phyloP scores from a whole-genome alignment of 352 stramenopile genomes.

The Globisporangium okanoganense region DNA sequence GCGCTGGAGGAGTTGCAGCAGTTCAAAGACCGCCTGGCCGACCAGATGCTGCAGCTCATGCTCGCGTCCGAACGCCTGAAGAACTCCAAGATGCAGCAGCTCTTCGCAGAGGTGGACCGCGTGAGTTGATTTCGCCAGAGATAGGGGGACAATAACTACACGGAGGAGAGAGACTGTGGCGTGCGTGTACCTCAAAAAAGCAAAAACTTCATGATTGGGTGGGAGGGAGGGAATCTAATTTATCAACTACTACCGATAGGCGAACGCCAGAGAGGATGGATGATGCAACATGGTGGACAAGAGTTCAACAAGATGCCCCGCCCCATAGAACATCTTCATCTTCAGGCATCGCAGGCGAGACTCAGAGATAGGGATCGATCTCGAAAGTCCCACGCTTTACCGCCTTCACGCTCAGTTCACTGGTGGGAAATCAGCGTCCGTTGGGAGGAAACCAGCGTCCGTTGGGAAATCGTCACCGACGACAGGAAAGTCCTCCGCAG shows the following conservation, averaged over 20 bases:
- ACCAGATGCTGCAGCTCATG: conserved; percentile 80
- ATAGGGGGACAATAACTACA: neutral
- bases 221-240: conserved; percentile 26
- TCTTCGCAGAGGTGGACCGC: conserved; percentile 63
- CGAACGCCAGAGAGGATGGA: neutral
- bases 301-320: conserved; percentile 3
- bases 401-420: conserved; percentile 29
- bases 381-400: conserved; percentile 3
- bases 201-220: conserved; percentile 20
- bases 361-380: neutral
- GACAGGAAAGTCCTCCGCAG: conserved; percentile 36
- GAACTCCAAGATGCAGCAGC: conserved; percentile 67
- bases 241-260: conserved; percentile 27
- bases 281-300: conserved; percentile 6
- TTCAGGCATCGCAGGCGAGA: neutral
- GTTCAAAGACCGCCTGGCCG: conserved; percentile 70
- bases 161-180: neutral
- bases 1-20: conserved; percentile 65
- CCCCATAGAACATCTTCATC: neutral
- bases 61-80: conserved; percentile 59
- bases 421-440: conserved; percentile 25
- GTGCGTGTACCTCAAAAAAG: conserved; percentile 16
- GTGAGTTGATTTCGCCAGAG: neutral
- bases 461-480: conserved; percentile 30
- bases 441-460: conserved; percentile 24